Base-by-base conservation (phyloP, 2,329 filamentous ascomycete species). In the Fusarium kyushuense region DNA sequence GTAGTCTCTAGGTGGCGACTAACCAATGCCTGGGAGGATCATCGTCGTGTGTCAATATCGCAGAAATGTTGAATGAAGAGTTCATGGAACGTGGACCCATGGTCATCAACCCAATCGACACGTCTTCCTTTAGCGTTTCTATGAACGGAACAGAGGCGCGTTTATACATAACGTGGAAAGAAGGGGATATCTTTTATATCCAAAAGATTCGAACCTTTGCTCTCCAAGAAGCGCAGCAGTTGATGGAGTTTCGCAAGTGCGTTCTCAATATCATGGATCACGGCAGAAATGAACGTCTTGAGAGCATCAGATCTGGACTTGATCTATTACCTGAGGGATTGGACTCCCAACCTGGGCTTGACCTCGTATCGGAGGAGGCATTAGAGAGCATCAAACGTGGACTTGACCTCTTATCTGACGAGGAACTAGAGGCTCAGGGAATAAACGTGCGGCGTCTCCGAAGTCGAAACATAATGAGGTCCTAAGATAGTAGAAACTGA, bases 231-330 rank as follows among this genome's bases (percentile, higher is more conserved):
- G 70, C 75, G 0, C 52, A 70, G 4, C 17, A 78, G 8, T 78
- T 76, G 29, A 23, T 76, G 3, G 61, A 74, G 10, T 78, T 81
- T 46, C 74, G 75, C 51, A 76, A 71, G 30, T 71, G 72, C 42
- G 74, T 79, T 25, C 71, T 54, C 10, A 80, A 79, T 41, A 79
- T 80, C n/a, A 67, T 80, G 10, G 77, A 79, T 46, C 79, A 76
- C 77, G 78, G 76, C 1, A 72, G 62, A 25, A 67, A 70, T 27
- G 40, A 55, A 30, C 74, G 76, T 7, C 56, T 80, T n/a, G 49
- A 63, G 3, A 64, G 65, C 5, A 77, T 80, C 43, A 67, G 58
- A 19, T 27, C 61, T 3, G 59, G 68, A 7, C 40, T 70, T 11
- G 51, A 63, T 16, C 12, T 36, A 5, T 35, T 70, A 6, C 16